A percentile compares a stretch with the other conserved stretches of the same genome.
Evolutionary conservation across 345 rosid genomes (phyloP).

Genomic region (Aurinia saxatilis): DNA sequence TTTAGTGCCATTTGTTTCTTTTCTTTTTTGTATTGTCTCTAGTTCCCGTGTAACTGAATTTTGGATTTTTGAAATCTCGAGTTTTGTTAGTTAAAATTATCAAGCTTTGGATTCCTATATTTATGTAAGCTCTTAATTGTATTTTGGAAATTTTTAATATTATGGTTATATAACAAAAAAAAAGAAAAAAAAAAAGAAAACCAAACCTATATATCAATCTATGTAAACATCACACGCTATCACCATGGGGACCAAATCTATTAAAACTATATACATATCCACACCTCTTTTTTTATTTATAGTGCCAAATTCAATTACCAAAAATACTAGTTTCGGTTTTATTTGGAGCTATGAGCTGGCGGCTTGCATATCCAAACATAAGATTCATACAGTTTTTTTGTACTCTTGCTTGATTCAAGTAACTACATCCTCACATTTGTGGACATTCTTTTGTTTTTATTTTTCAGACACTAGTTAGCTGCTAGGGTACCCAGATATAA

Average conservation of each 20-base stretch:
- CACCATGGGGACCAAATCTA: background rate
- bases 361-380: slow-evolving; percentile 3
- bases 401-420: slow-evolving; percentile 3
- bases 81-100: no score
- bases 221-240: slow-evolving; percentile 3
- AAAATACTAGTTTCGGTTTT: slow-evolving; percentile 1
- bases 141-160: no score
- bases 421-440: background rate
- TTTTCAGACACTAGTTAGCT: slow-evolving; percentile 1
- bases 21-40: no score
- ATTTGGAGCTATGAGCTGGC: slow-evolving; percentile 13
- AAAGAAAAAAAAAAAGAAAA: no score
- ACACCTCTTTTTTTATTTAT: background rate
- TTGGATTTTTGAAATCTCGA: no score
- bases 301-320: background rate
- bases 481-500: slow-evolving; percentile 9
- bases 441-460: slow-evolving; percentile 17
- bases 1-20: no score
- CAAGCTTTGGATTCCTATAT: no score
- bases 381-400: slow-evolving; percentile 9
- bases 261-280: background rate
- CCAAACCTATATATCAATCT: background rate
- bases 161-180: no score
- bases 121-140: no score
- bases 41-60: no score